Percentiles rank a stretch among this genome's conserved stretches.
Evolutionary conservation across 176 grass and related monocot genomes (phyloP).

Genomic region (Alopecurus myosuroides): DNA sequence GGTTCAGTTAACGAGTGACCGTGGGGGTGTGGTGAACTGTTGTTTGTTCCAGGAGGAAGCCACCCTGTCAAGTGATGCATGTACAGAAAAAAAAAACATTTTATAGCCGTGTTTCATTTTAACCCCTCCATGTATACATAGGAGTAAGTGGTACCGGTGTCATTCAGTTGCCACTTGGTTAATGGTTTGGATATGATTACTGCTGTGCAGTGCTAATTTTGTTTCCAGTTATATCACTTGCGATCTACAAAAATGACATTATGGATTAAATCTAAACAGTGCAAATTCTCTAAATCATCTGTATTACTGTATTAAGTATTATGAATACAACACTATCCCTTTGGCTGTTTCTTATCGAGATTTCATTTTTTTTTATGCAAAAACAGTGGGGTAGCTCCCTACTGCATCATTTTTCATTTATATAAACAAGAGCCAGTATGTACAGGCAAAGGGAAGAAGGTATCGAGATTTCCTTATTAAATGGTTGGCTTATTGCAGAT

Average conservation of each 20-base stretch:
- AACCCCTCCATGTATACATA: background rate
- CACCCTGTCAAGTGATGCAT: background rate
- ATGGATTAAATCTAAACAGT: background rate
- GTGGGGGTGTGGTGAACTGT: background rate
- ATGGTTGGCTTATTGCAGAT: constrained; percentile 46
- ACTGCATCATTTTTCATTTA: too few relatives aligned
- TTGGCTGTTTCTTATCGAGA: background rate
- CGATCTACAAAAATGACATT: background rate
- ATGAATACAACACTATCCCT: background rate
- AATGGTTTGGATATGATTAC: background rate
- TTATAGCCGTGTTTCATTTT: background rate
- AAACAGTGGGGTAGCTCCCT: too few relatives aligned
- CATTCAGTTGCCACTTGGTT: background rate
- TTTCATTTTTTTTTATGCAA: too few relatives aligned
- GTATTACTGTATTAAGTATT: background rate
- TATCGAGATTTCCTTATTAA: constrained; percentile 18
- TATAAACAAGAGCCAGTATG: too few relatives aligned
- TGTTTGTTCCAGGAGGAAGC: background rate
- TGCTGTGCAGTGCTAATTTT: background rate
- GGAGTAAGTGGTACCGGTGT: background rate
- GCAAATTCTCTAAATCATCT: background rate
- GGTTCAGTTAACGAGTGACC: background rate
- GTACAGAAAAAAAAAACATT: background rate
- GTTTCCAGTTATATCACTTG: background rate
- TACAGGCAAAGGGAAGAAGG: too few relatives aligned